Base-by-base conservation (phyloP, 805 yeast species). In the Nakazawaea populi region DNA sequence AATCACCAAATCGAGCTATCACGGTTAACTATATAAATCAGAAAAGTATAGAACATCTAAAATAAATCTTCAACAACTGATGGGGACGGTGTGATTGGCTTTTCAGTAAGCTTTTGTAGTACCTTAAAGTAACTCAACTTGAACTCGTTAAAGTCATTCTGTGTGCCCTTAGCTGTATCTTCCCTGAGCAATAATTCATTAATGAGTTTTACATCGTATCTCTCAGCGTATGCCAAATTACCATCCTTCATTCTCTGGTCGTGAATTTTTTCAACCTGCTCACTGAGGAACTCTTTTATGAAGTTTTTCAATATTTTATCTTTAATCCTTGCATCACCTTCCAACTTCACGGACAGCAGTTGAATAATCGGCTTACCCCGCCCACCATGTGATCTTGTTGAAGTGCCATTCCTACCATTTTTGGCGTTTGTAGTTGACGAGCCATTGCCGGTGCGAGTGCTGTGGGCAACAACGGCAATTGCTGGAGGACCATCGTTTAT, bases 241-340 rank as follows among this genome's bases (percentile, higher is more conserved):
- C 70, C 70, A 18, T 48, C 37, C 7, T 41, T 46, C 7, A 53
- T 35, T 46, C 70, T 58, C 51, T 52, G 49, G 2, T 32, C 38
- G 39, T 58, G 55, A 6, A 54, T 49, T 47, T 58, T 55, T 11
- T 51, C 55, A 36, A 57, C 46, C 45, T 62, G 60, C n/a, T 50
- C 48, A 9, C 49, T 41, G 4, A 63, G 40, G 27, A 60, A 42
- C 18, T 66, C 68, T 47, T 55, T 59, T 1, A 67, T 43, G 52
- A 66, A 66, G 6, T 52, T 52, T 18, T 66, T 60, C 32, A 65
- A 43, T 6, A 60, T 45, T 47, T 56, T 60, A 45, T 64, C 60
- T 46, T 59, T 63, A 35, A 58, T 58, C 35, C 60, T 58, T 39
- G 36, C 51, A 12, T 31, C 27, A n/a, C 11, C 28, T 28, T n/a